Conservation (phyloP, 139 green algal species). For the Micractinium conductrix region DNA sequence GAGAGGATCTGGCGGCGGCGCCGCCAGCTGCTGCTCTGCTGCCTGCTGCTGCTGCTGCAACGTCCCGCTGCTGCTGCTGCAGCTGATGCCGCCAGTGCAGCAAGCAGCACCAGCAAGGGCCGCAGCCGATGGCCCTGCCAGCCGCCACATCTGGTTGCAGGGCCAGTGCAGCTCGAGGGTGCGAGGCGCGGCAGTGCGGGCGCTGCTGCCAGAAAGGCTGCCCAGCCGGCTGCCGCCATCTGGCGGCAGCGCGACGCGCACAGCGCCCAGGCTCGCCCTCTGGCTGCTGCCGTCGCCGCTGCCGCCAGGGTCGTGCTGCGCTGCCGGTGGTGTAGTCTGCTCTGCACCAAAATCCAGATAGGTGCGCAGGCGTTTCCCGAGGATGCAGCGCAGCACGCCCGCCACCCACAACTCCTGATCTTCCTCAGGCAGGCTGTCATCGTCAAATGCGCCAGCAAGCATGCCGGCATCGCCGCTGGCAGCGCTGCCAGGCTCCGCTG, state of each 20-base stretch:
- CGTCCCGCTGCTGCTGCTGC: neutral
- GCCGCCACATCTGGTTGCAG: slow-evolving; percentile 34
- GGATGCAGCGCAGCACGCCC: neutral
- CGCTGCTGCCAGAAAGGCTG: neutral
- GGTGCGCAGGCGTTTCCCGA: slow-evolving; percentile 38
- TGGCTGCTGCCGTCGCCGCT: neutral
- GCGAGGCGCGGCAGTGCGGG: neutral
- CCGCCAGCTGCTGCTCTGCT: neutral
- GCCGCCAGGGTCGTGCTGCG: neutral
- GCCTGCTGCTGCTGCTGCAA: too few relatives aligned
- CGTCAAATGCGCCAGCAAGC: too few relatives aligned
- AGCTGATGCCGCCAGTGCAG: neutral
- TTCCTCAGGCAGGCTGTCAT: neutral
- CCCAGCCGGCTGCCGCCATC: neutral
- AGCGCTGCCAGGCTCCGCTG: neutral
- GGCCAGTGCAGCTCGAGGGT: slow-evolving; percentile 8
- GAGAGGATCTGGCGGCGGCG: neutral
- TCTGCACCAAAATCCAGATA: slow-evolving; percentile 32
- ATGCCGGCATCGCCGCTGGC: too few relatives aligned
- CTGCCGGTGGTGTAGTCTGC: neutral
- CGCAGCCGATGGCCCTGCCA: neutral
- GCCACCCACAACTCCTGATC: slow-evolving; percentile 23
- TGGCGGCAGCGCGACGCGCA: slow-evolving; percentile 16
- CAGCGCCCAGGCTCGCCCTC: slow-evolving; percentile 3
- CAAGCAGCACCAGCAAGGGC: neutral